A percentile compares a stretch with the other conserved stretches of the same genome.
Conservation (phyloP, 2,329 filamentous ascomycete species). For the Pseudocercospora fijiensis region DNA sequence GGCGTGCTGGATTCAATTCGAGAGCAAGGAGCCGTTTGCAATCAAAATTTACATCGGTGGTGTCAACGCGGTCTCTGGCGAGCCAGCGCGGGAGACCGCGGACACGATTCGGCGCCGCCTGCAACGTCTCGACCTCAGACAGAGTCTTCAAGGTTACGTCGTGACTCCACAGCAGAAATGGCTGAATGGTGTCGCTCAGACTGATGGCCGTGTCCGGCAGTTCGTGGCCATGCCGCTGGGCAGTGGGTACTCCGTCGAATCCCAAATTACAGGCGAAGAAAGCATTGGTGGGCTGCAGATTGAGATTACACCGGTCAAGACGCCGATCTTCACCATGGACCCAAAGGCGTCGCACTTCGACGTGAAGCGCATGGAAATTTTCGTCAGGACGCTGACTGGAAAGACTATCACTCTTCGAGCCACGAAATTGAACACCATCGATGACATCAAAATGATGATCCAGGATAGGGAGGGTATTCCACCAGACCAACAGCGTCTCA, state of each 20-base stretch:
- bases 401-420: constrained; percentile 67
- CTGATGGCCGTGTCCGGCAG: constrained; percentile 45
- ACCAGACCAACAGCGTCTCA: constrained; percentile 90
- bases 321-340: not conserved
- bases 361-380: constrained; percentile 72
- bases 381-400: constrained; percentile 82
- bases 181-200: constrained; percentile 46
- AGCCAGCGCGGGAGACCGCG: constrained; percentile 32
- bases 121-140: constrained; percentile 31
- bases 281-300: constrained; percentile 46
- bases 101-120: constrained; percentile 25
- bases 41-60: constrained; percentile 45
- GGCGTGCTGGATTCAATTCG: constrained; percentile 47
- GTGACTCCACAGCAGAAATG: constrained; percentile 43
- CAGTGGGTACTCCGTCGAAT: constrained; percentile 48
- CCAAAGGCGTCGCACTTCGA: no score
- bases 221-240: constrained; percentile 51
- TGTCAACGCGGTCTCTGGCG: constrained; percentile 47
- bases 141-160: constrained; percentile 46
- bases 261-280: constrained; percentile 48
- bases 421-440: constrained; percentile 77
- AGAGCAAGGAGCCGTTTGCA: constrained; percentile 32
- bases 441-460: constrained; percentile 94
- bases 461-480: constrained; percentile 97
- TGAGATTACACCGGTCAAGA: constrained; percentile 42